Evolutionary conservation across 352 stramenopile species (phyloP), one percentile per base, ranked within the genome.

Genomic region (Pythium periplocum): DNA sequence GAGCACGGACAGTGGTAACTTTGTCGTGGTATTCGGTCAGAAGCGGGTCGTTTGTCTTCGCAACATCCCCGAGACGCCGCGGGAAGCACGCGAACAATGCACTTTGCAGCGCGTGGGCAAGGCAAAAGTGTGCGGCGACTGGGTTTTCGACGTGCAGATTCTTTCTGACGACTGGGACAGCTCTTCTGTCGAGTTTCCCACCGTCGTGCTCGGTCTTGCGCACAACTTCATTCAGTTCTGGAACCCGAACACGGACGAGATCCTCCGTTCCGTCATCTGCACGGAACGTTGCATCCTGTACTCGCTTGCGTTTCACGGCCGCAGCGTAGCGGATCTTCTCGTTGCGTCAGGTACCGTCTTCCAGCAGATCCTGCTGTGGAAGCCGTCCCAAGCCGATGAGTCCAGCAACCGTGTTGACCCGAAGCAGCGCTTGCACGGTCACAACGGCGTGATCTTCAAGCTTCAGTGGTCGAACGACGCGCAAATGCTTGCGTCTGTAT

Each of bases 211-310:
- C n/a, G 85, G 85, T 3, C 49, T 94, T 10, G 83, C 83, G 33
- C 83, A 95, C 67, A 95, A 95, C 60, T 83, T 87, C 6, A 71
- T 95, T 35, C 76, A 93, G 61, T 64, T 95, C 35, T 95, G 83
- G 83, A 55, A 85, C 39, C 67, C 76, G 0, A 53, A 62, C 7
- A 44, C 35, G 33, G 59, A 85, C 47, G 30, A 51, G 30, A 64
- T 91, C 39, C 40, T 92, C 11, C 74, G 68, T 6, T 75, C 55
- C 2, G 68, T 90, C 42, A 73, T 89, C 49, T 90, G 85, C 60
- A 71, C 77, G 6, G 83, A 90, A 57, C 79, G 83, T 0, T 92
- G 83, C 49, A 93, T 93, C 57, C 57, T 95, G 52, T 95, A 93
- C 59, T 70, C 85, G 40, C 69, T 95, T 4, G 66, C 77, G 17